Conservation (phyloP, 2,329 filamentous ascomycete species). For the Anisogramma anomala region DNA sequence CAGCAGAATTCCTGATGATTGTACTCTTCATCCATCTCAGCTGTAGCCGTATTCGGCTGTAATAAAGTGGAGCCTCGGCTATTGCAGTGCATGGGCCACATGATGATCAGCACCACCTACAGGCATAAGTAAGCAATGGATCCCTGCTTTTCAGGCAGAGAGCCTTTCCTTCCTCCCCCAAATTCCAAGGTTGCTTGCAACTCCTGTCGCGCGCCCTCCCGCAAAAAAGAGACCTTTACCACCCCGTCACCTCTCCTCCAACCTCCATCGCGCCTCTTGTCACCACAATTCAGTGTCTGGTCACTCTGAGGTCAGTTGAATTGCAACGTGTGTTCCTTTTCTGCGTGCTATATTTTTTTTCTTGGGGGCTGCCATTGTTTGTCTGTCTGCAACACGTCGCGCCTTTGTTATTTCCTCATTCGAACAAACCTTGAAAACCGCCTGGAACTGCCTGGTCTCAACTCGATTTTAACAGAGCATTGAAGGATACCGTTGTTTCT, state of each 20-base stretch:
- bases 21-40: too few species aligned
- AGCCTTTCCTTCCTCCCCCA: conserved; percentile 11
- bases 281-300: too few species aligned
- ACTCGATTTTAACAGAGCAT: neutral
- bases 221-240: too few species aligned
- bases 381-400: conserved; percentile 11
- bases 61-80: too few species aligned
- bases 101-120: neutral
- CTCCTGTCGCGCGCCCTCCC: too few species aligned
- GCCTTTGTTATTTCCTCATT: conserved; percentile 11
- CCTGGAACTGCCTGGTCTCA: conserved; percentile 1
- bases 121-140: neutral
- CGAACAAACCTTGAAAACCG: conserved; percentile 1
- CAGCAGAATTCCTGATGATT: too few species aligned
- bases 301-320: conserved; percentile 1
- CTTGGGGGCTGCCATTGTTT: conserved; percentile 9
- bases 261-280: too few species aligned
- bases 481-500: too few species aligned
- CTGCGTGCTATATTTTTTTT: conserved; percentile 1
- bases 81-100: neutral
- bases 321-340: conserved; percentile 2
- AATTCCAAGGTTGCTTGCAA: conserved; percentile 8
- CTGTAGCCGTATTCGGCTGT: too few species aligned
- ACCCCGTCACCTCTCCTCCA: too few species aligned
- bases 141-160: neutral